A percentile compares a stretch with the other conserved stretches of the same genome.
Conservation (phyloP, 257 asterid genomes). For the Solanum ahanhuiri region DNA sequence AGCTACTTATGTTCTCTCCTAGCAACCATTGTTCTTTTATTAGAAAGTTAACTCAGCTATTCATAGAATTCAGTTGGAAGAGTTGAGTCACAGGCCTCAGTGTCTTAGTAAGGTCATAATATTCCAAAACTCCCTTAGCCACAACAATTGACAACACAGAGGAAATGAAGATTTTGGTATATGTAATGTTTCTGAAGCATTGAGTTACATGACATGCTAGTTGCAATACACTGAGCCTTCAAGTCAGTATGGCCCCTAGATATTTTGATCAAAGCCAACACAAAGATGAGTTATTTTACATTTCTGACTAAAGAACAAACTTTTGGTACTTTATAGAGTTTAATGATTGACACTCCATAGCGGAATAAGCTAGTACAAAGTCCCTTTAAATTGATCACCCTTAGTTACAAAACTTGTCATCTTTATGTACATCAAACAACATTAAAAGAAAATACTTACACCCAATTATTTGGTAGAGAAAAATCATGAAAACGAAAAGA, state of each 20-base stretch:
- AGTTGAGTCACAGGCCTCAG: not conserved
- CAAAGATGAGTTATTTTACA: not conserved
- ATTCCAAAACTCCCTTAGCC: not conserved
- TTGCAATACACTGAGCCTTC: not conserved
- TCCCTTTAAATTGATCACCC: not conserved
- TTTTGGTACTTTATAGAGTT: not conserved
- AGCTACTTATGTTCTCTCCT: not conserved
- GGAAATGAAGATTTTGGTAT: not conserved
- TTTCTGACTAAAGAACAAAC: not conserved
- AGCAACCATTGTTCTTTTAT: not conserved
- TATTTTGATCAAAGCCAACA: not conserved
- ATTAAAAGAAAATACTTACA: slow-evolving; percentile 13
- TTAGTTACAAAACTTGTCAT: not conserved
- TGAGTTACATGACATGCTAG: not conserved
- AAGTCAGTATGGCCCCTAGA: not conserved
- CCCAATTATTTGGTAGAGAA: slow-evolving; percentile 54
- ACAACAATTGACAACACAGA: not conserved
- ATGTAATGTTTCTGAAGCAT: not conserved
- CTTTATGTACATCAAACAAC: not conserved
- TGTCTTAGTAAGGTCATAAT: not conserved
- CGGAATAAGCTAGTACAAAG: not conserved
- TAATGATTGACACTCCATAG: not conserved
- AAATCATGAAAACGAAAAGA: slow-evolving; percentile 64
- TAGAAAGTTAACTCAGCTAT: not conserved
- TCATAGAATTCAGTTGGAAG: not conserved